phyloP scores from a whole-genome alignment of 2,329 filamentous ascomycete species.

The Fusarium luffae region DNA sequence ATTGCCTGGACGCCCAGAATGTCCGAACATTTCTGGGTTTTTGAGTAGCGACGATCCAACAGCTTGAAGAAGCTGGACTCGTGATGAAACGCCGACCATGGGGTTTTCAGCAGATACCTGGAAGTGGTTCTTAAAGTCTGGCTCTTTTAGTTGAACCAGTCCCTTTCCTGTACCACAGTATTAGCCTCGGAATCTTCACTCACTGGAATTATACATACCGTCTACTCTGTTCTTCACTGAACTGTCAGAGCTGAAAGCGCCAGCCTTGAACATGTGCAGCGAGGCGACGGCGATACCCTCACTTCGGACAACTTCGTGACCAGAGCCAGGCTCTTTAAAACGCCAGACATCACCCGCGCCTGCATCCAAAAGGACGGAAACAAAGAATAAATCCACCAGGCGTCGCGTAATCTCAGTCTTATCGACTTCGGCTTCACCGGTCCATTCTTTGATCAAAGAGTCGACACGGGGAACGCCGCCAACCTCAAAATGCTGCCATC shows the following conservation, averaged over 20 bases:
- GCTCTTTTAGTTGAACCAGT: conserved; percentile 49
- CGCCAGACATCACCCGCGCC: conserved; percentile 63
- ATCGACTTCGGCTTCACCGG: conserved; percentile 49
- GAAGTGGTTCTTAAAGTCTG: conserved; percentile 52
- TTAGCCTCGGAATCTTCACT: too few relatives aligned
- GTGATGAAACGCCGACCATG: conserved; percentile 58
- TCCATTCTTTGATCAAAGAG: conserved; percentile 59
- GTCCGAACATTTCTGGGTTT: conserved; percentile 55
- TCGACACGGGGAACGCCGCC: conserved; percentile 63
- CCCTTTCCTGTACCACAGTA: conserved; percentile 51
- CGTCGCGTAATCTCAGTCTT: conserved; percentile 61
- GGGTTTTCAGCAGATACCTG: conserved; percentile 58
- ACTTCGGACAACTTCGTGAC: conserved; percentile 54
- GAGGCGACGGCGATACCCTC: conserved; percentile 64
- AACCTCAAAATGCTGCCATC: conserved; percentile 73
- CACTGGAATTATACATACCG: too few relatives aligned
- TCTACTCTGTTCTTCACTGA: conserved; percentile 44
- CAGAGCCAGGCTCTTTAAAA: conserved; percentile 55
- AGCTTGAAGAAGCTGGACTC: conserved; percentile 54
- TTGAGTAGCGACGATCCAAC: conserved; percentile 56
- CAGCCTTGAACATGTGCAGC: conserved; percentile 60
- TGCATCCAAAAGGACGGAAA: conserved; percentile 68
- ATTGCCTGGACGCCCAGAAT: conserved; percentile 57
- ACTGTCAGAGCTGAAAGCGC: conserved; percentile 50
- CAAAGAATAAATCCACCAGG: conserved; percentile 70